phyloP scores from a whole-genome alignment of 331 rosid genomes.

The Malus hybrid region DNA sequence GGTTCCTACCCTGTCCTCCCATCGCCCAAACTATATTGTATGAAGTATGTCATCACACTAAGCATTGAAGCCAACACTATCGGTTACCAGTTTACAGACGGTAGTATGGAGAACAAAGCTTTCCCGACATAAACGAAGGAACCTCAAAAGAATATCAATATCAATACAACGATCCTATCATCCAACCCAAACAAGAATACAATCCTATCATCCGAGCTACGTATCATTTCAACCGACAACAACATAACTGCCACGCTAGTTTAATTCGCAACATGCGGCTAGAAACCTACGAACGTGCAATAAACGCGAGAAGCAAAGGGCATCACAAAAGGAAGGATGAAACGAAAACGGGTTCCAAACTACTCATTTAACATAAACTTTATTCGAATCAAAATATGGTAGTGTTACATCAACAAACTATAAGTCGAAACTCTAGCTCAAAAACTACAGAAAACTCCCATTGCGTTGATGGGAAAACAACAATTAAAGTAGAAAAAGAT shows the following conservation, averaged over 20 bases:
- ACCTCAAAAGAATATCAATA: background rate
- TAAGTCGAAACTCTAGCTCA: background rate
- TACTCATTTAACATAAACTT: background rate
- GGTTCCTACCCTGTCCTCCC: background rate
- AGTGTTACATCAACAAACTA: background rate
- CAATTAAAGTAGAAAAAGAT: background rate
- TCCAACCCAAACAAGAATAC: background rate
- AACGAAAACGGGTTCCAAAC: background rate
- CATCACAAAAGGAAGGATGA: background rate
- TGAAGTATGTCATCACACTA: background rate
- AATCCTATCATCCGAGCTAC: background rate
- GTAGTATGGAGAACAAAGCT: background rate
- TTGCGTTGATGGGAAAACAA: background rate
- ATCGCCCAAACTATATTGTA: background rate
- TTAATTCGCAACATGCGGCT: background rate
- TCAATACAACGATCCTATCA: background rate
- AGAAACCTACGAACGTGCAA: background rate
- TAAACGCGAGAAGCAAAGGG: background rate
- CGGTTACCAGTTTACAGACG: background rate
- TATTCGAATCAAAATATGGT: background rate
- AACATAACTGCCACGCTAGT: background rate
- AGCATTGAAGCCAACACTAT: background rate
- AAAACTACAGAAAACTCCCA: background rate
- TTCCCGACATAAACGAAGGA: background rate
- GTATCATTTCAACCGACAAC: background rate